Conservation (phyloP, 2,329 filamentous ascomycete genomes). For the Fusarium heterosporum region DNA sequence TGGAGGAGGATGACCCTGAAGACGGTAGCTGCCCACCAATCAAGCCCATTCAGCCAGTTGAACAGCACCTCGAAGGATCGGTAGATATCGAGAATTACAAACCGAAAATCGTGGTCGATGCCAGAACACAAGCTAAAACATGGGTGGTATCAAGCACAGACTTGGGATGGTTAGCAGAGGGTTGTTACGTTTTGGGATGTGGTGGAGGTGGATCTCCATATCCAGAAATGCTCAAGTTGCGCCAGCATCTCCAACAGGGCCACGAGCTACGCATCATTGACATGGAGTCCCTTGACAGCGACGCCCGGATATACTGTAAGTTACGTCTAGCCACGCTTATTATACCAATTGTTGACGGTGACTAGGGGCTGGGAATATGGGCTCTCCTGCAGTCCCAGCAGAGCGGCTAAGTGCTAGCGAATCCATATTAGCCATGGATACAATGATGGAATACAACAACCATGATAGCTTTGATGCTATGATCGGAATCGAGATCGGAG, state of each 20-base stretch:
- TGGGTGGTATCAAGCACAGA: background rate
- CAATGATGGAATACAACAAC: background rate
- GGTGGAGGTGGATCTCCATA: constrained; percentile 1
- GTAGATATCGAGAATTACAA: background rate
- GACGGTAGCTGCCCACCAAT: background rate
- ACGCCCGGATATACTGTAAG: background rate
- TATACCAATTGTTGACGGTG: background rate
- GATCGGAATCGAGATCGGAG: constrained; percentile 34
- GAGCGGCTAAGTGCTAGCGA: constrained; percentile 17
- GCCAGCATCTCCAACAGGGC: background rate
- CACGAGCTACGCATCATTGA: background rate
- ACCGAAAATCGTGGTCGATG: background rate
- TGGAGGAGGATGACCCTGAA: background rate
- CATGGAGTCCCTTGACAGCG: background rate
- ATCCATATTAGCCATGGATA: constrained; percentile 13
- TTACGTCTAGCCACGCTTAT: background rate
- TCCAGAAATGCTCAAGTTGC: background rate
- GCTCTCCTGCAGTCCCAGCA: constrained; percentile 23
- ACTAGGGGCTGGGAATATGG: constrained; percentile 16
- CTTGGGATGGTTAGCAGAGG: background rate
- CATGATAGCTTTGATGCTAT: constrained; percentile 4
- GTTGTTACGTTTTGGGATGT: background rate
- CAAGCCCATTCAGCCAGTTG: background rate
- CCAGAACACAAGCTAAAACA: background rate
- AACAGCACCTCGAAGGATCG: background rate